Evolutionary conservation across 441 rosid species (phyloP), one percentile per base, ranked within the genome.

Genomic region (Lagerstroemia fauriei): DNA sequence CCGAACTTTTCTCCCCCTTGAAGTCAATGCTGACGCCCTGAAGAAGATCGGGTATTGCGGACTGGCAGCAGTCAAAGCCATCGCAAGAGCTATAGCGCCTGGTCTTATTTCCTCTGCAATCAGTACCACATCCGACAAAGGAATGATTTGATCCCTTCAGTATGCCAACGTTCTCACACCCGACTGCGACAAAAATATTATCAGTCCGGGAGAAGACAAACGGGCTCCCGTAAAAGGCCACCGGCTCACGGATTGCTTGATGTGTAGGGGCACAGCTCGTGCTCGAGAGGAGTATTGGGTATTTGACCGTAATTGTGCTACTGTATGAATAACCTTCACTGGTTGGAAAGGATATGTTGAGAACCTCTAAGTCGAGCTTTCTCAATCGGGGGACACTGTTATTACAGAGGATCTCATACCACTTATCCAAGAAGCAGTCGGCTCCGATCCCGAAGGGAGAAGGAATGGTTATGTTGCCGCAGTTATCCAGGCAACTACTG

Each of bases 381-480:
- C 65, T 41, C 32, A 65, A 73, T n/a, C 20, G 44, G 17, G 73
- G 73, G 24, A 44, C 17, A 11, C 73, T 14, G 14, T 8, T n/a
- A 7, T 65, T 16, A 47, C 81, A 78, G 24, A 51, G 56, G 7
- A 78, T 47, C 59, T 78, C 73, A 73, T 63, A 65, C 81, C 73
- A 65, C 73, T 63, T 41, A 53, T 65, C 59, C 57, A 78, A 44
- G 81, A 78, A 78, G 53, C 81, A 78, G 11, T 18, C 73, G 38
- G 32, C 16, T 20, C 73, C 80, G 20, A 78, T 65, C 41, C 80
- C 80, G n/a, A 78, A 78, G 0, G 80, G 80, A n/a, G 44, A 78
- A 7, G 80, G 80, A 25, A 78, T 78, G 20, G 80, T 41, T 3
- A 78, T 20, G n/a, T 46, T 65, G 31, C 80, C 80, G 7, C 80